phyloP scores from a whole-genome alignment of 495 filamentous ascomycete species.

The Hypoxylon cercidicola region DNA sequence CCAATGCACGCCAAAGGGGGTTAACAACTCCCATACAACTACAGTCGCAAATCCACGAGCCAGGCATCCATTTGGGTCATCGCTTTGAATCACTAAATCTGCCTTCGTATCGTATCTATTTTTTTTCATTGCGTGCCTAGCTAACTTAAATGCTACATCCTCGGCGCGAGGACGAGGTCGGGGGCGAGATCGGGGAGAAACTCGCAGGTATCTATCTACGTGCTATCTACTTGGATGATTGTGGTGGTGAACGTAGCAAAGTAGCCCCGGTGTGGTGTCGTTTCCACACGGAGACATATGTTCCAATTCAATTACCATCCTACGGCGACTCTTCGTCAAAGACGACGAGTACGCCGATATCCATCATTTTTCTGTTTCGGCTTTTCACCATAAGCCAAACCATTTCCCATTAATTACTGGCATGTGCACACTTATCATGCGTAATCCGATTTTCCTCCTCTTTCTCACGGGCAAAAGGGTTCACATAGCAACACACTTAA shows the following conservation, averaged over 20 bases:
- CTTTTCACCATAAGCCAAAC: constrained; percentile 12
- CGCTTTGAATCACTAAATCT: too few species aligned
- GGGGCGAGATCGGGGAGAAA: constrained; percentile 17
- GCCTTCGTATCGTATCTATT: too few species aligned
- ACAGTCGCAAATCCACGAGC: too few species aligned
- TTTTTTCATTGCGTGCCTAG: background rate
- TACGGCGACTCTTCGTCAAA: constrained; percentile 10
- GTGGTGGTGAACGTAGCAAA: constrained; percentile 36
- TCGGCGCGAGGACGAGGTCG: background rate
- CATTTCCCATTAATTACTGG: constrained; percentile 31
- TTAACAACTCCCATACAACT: too few species aligned
- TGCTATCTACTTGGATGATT: constrained; percentile 34
- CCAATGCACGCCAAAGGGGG: too few species aligned
- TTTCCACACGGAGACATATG: background rate
- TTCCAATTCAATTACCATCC: constrained; percentile 18
- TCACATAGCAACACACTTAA: constrained; percentile 25
- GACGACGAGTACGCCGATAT: constrained; percentile 16
- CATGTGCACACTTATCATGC: constrained; percentile 5
- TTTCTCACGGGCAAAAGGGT: constrained; percentile 16
- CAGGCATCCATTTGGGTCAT: too few species aligned
- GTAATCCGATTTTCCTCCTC: constrained; percentile 17
- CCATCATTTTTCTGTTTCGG: constrained; percentile 7
- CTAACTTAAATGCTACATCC: background rate
- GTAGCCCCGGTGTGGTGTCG: background rate
- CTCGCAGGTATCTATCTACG: constrained; percentile 36